Conservation (phyloP, 805 yeast genomes). For the Ogataea thermomethanolica region DNA sequence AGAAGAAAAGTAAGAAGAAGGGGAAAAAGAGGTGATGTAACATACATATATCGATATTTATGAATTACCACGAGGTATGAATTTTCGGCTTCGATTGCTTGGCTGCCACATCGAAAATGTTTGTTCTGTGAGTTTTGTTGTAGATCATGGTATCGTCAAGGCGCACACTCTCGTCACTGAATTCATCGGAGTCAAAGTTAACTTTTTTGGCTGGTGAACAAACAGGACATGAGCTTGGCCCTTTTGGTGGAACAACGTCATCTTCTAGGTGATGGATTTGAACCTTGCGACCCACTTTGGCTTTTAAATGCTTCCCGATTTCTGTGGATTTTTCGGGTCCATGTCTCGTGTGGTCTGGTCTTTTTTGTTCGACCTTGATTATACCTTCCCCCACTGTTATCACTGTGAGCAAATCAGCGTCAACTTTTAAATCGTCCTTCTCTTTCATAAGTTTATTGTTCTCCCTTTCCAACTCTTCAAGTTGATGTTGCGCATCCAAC, state of each 20-base stretch:
- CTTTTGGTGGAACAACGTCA: neutral
- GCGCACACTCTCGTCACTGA: constrained; percentile 4
- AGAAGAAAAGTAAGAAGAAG: constrained; percentile 24
- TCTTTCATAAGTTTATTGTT: constrained; percentile 7
- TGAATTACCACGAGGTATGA: constrained; percentile 13
- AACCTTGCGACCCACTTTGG: neutral
- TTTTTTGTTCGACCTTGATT: constrained; percentile 17
- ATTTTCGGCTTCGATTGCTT: constrained; percentile 4
- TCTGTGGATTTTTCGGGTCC: no score
- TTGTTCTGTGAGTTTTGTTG: constrained; percentile 9
- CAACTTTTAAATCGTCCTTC: constrained; percentile 1
- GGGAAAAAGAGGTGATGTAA: constrained; percentile 20
- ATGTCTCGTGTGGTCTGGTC: constrained; percentile 1
- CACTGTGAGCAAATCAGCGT: constrained; percentile 10
- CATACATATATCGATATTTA: constrained; percentile 4
- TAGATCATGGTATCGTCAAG: constrained; percentile 15
- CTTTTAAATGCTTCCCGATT: no score
- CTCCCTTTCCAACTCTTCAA: constrained; percentile 9
- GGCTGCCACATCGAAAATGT: constrained; percentile 6
- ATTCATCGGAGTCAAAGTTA: constrained; percentile 5
- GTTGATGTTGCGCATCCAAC: constrained; percentile 7
- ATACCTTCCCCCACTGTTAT: constrained; percentile 18
- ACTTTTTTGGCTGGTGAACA: constrained; percentile 10
- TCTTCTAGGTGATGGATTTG: constrained; percentile 3
- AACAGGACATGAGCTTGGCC: constrained; percentile 6